These are phyloP conservation scores for Posidonia oceanica DNA, from an alignment of 116 monocot genomes.

Conservation along the genomic window DNA sequence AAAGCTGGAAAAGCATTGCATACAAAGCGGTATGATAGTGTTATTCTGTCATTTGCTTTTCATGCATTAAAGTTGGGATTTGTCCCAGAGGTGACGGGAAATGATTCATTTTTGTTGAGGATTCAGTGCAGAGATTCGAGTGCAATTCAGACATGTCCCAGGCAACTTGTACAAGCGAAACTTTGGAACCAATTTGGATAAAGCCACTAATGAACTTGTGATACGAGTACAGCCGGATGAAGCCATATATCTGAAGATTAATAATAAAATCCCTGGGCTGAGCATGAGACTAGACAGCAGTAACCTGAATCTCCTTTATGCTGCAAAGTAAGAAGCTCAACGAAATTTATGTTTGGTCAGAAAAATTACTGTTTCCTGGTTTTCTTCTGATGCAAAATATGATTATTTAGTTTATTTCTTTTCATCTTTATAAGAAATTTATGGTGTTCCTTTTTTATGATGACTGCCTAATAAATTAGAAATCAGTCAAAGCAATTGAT, in stretches of 20 bases:
- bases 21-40: constrained; percentile 16
- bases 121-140: constrained; percentile 48
- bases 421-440: too few species aligned
- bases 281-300: constrained; percentile 45
- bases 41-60: too few species aligned
- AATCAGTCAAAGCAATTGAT: too few species aligned
- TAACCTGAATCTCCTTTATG: constrained; percentile 37
- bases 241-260: constrained; percentile 47
- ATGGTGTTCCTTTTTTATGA: too few species aligned
- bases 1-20: constrained; percentile 29
- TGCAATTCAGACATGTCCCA: constrained; percentile 56
- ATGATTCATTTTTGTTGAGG: background rate
- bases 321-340: constrained; percentile 24
- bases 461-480: too few species aligned
- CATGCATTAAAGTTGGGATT: background rate
- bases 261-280: constrained; percentile 50
- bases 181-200: constrained; percentile 34
- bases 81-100: background rate
- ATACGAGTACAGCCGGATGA: constrained; percentile 23
- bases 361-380: too few species aligned
- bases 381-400: too few species aligned
- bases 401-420: too few species aligned
- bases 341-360: background rate
- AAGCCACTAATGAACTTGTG: constrained; percentile 45
- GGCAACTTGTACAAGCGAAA: constrained; percentile 39